These are phyloP conservation scores for Fusarium udum DNA, from an alignment of 2,329 filamentous ascomycete species.

Conservation along the genomic window DNA sequence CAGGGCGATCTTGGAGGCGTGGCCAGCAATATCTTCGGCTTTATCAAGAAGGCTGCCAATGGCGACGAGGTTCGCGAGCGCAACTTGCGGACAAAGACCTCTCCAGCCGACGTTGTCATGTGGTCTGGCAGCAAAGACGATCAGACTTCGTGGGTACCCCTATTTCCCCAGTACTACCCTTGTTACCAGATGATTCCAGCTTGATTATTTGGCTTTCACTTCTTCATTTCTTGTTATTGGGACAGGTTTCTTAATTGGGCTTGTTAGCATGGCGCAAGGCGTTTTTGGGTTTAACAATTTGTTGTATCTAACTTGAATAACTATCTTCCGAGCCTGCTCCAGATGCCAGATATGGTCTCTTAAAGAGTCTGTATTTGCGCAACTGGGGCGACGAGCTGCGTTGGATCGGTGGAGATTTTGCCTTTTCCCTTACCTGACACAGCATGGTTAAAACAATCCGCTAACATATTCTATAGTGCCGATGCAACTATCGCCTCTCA, in stretches of 20 bases:
- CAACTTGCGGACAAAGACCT: slow-evolving; percentile 88
- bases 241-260: slow-evolving; percentile 8
- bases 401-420: slow-evolving; percentile 44
- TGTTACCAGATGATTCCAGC: slow-evolving; percentile 21
- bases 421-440: background rate
- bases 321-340: slow-evolving; percentile 49
- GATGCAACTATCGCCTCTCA: slow-evolving; percentile 91
- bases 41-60: slow-evolving; percentile 88
- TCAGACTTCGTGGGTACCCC: slow-evolving; percentile 82
- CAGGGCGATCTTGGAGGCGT: slow-evolving; percentile 84
- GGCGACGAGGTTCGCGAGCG: slow-evolving; percentile 85
- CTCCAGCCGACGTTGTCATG: slow-evolving; percentile 95
- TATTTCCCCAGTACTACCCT: slow-evolving; percentile 37
- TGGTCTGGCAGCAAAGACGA: slow-evolving; percentile 97
- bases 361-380: slow-evolving; percentile 49
- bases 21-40: slow-evolving; percentile 79
- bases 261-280: slow-evolving; percentile 33
- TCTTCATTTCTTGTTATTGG: slow-evolving; percentile 13
- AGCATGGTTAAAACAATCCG: background rate
- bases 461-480: slow-evolving; percentile 64
- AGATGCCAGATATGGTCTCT: slow-evolving; percentile 51
- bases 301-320: slow-evolving; percentile 36
- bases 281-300: slow-evolving; percentile 20
- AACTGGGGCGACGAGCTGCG: slow-evolving; percentile 58
- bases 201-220: slow-evolving; percentile 20